phyloP scores from a whole-genome alignment of 2,329 filamentous ascomycete genomes.

The Colletotrichum shisoi region DNA sequence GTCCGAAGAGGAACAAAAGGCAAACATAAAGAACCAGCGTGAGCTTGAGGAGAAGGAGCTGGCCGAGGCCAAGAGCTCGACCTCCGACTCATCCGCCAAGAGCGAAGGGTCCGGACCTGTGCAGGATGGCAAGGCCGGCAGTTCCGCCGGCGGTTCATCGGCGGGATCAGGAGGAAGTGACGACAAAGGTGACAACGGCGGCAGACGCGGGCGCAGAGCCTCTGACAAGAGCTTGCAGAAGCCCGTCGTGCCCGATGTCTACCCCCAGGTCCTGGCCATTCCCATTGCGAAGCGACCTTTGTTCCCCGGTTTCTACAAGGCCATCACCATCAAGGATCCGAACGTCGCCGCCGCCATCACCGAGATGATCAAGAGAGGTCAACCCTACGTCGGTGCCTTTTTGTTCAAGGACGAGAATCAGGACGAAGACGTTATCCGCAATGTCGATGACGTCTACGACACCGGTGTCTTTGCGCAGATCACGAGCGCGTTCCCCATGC shows the following conservation, averaged over 20 bases:
- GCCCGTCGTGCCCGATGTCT: conserved; percentile 89
- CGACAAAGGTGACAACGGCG: conserved; percentile 59
- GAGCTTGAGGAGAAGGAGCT: conserved; percentile 58
- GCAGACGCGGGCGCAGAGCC: conserved; percentile 74
- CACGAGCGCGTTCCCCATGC: conserved; percentile 91
- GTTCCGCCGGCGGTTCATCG: conserved; percentile 64
- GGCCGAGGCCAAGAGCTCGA: conserved; percentile 54
- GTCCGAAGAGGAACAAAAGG: conserved; percentile 62
- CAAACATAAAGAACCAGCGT: conserved; percentile 58
- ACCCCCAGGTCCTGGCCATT: conserved; percentile 96
- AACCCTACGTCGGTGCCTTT: conserved; percentile 97
- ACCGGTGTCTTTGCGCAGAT: conserved; percentile 98
- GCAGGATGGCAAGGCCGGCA: conserved; percentile 64
- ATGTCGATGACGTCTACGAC: conserved; percentile 89
- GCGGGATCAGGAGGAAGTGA: conserved; percentile 57
- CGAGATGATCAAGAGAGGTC: conserved; percentile 95
- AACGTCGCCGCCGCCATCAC: conserved; percentile 91
- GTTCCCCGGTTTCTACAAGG: conserved; percentile 98
- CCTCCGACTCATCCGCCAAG: conserved; percentile 57
- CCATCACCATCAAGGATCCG: conserved; percentile 92
- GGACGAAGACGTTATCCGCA: conserved; percentile 93
- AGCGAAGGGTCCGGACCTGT: conserved; percentile 49
- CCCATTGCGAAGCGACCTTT: conserved; percentile 92
- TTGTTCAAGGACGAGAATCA: conserved; percentile 95
- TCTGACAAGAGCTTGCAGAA: conserved; percentile 83